Percentiles rank a stretch among this genome's conserved stretches.
Evolutionary conservation across 2,329 filamentous ascomycete genomes (phyloP).

Genomic region (Exophiala lecanii-corni): DNA sequence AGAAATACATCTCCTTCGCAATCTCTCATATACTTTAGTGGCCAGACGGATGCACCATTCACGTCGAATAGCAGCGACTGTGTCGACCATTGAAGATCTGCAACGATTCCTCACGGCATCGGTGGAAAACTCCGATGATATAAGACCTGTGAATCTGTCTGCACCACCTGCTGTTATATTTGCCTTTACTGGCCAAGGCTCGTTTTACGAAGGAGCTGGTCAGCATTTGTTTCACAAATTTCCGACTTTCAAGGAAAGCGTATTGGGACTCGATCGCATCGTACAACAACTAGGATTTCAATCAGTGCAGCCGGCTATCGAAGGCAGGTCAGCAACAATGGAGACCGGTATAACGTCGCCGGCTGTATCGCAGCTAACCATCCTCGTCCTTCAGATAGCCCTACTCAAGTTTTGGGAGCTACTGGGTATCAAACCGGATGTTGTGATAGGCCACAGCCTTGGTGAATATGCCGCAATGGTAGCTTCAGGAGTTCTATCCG

Average conservation of each 20-base stretch:
- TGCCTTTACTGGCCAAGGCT: conserved; percentile 36
- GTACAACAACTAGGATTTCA: conserved; percentile 30
- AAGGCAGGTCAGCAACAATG: conserved; percentile 25
- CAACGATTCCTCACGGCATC: conserved; percentile 21
- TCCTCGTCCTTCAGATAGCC: conserved; percentile 5
- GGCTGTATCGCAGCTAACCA: conserved; percentile 6
- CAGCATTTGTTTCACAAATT: conserved; percentile 30
- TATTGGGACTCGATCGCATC: conserved; percentile 33
- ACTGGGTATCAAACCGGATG: conserved; percentile 22
- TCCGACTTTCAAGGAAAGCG: conserved; percentile 30
- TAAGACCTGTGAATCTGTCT: neutral
- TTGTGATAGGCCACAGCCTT: conserved; percentile 30
- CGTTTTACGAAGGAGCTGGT: conserved; percentile 29
- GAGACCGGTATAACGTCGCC: neutral
- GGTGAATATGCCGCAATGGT: conserved; percentile 32
- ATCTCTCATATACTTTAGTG: conserved; percentile 60
- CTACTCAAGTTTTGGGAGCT: conserved; percentile 17
- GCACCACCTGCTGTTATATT: conserved; percentile 28
- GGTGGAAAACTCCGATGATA: conserved; percentile 19
- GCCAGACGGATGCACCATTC: conserved; percentile 58
- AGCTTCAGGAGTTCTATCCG: conserved; percentile 27
- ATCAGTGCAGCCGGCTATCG: conserved; percentile 28
- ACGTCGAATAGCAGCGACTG: conserved; percentile 28
- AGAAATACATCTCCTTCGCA: conserved; percentile 46
- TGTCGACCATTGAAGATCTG: conserved; percentile 26